Conservation (phyloP, 1,284 basidiomycete genomes). For the Pseudozyma thailandica region DNA sequence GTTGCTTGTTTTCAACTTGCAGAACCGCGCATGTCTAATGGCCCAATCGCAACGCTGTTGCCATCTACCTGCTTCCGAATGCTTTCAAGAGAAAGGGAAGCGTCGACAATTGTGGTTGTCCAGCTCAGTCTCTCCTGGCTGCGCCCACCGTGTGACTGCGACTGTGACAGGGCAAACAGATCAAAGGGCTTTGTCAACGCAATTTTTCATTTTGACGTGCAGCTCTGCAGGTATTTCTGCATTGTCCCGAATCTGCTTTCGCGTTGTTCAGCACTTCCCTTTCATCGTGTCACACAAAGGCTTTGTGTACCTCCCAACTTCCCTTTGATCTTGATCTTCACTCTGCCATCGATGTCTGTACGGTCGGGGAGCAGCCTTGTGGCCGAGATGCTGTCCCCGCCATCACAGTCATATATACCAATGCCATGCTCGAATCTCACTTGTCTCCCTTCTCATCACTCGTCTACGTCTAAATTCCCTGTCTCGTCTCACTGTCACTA, state of each 20-base stretch:
- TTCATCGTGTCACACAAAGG: background rate
- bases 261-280: constrained; percentile 2
- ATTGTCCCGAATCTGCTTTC: background rate
- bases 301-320: background rate
- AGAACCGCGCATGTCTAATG: background rate
- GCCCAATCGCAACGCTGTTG: background rate
- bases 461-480: background rate
- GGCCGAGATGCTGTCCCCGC: too few relatives aligned
- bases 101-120: too few relatives aligned
- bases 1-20: background rate
- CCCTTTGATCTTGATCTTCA: background rate
- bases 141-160: background rate
- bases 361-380: too few relatives aligned
- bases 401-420: too few relatives aligned
- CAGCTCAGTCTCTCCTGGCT: background rate
- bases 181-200: background rate
- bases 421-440: background rate
- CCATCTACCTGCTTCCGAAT: background rate
- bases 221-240: background rate
- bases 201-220: background rate
- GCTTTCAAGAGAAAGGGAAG: too few relatives aligned
- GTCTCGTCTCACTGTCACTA: background rate
- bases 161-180: background rate
- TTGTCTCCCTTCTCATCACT: background rate
- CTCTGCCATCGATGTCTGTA: too few relatives aligned